Percentiles rank a stretch among this genome's conserved stretches.
These are phyloP conservation scores for Stemphylium beticola DNA, from an alignment of 2,329 filamentous ascomycete species.

Conservation along the genomic window DNA sequence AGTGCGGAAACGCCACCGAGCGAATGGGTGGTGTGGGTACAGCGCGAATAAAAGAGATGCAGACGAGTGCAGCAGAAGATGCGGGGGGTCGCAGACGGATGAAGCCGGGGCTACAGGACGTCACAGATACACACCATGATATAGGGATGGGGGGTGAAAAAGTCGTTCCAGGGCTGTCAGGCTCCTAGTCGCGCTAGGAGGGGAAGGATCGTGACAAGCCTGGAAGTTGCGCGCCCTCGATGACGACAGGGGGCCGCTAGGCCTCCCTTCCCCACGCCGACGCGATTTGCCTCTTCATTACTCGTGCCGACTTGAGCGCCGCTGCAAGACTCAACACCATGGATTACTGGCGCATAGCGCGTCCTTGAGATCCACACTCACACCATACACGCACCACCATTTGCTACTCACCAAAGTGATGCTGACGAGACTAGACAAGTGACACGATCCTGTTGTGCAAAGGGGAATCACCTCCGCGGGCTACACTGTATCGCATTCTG, in stretches of 20 bases:
- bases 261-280: not conserved
- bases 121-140: not conserved
- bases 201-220: constrained; percentile 2
- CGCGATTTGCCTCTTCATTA: constrained; percentile 14
- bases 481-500: constrained; percentile 5
- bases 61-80: not conserved
- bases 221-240: constrained; percentile 7
- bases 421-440: no score
- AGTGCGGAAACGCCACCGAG: constrained; percentile 6
- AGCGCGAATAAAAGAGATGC: not conserved
- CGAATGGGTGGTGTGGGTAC: constrained; percentile 1
- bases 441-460: not conserved
- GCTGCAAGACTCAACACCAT: no score
- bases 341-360: no score
- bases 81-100: not conserved
- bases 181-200: constrained; percentile 5
- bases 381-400: not conserved
- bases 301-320: not conserved
- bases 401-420: no score
- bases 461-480: not conserved
- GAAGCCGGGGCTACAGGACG: constrained; percentile 6
- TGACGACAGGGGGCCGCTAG: constrained; percentile 20
- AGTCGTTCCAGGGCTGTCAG: not conserved
- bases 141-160: constrained; percentile 5
- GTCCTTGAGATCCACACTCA: not conserved